Conservation (phyloP, 371 early-diverging fungal species). For the Batkoa obscura region DNA sequence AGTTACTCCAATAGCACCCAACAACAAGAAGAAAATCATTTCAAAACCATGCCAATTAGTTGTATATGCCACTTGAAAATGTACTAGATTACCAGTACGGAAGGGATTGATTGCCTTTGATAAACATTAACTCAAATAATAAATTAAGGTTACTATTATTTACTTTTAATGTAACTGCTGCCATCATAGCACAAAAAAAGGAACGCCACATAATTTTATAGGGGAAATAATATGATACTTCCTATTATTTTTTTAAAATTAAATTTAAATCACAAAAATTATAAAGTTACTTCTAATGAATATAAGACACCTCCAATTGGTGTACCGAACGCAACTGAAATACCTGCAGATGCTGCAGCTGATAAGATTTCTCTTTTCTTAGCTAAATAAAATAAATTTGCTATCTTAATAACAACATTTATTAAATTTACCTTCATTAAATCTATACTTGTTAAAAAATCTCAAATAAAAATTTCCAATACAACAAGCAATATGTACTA, state of each 20-base stretch:
- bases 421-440: constrained; percentile 27
- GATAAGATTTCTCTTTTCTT: constrained; percentile 60
- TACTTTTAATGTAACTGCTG: constrained; percentile 45
- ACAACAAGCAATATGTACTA: constrained; percentile 58
- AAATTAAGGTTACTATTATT: background rate
- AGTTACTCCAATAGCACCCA: constrained; percentile 78
- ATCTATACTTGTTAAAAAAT: constrained; percentile 45
- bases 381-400: constrained; percentile 14
- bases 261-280: background rate
- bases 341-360: constrained; percentile 65
- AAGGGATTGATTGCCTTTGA: constrained; percentile 45
- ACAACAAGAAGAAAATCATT: constrained; percentile 57
- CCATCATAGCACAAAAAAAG: constrained; percentile 61
- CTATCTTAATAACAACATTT: background rate
- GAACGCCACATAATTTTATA: constrained; percentile 66
- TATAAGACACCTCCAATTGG: constrained; percentile 81
- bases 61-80: constrained; percentile 60
- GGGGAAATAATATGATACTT: constrained; percentile 70
- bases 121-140: background rate
- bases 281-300: constrained; percentile 30
- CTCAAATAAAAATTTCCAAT: constrained; percentile 60
- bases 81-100: constrained; percentile 56
- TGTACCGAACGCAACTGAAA: constrained; percentile 66
- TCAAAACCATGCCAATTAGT: constrained; percentile 63
- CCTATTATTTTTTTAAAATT: constrained; percentile 11